Conservation (phyloP, 1,284 basidiomycete species). For the Ganoderma sp. region DNA sequence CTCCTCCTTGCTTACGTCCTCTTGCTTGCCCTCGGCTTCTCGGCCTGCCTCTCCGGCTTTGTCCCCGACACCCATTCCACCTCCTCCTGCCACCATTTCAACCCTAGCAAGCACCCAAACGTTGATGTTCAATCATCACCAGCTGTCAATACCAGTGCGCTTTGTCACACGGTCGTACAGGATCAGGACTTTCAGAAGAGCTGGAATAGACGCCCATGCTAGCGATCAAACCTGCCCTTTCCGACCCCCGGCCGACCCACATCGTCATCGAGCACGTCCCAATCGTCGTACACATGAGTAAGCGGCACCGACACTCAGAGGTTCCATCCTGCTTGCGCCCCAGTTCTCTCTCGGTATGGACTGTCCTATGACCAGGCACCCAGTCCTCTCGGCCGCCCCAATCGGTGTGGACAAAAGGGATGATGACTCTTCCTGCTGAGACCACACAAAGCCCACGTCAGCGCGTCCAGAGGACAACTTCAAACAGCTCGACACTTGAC, state of each 20-base stretch:
- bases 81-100: too few species aligned
- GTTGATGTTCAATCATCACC: too few species aligned
- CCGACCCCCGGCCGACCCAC: slow-evolving; percentile 17
- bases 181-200: not conserved
- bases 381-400: not conserved
- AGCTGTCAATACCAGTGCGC: too few species aligned
- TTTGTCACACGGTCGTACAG: not conserved
- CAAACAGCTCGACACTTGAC: too few species aligned
- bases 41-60: not conserved
- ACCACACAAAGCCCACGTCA: not conserved
- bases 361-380: not conserved
- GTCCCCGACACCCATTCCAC: too few species aligned
- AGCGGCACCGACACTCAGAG: not conserved
- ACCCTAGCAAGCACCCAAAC: too few species aligned
- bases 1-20: slow-evolving; percentile 26
- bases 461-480: not conserved
- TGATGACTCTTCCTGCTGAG: not conserved
- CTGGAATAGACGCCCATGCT: not conserved
- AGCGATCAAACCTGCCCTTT: not conserved
- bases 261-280: slow-evolving; percentile 9
- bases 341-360: not conserved
- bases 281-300: not conserved
- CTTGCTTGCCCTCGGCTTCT: slow-evolving; percentile 11
- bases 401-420: not conserved
- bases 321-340: not conserved